These are phyloP conservation scores for Candida jianshihensis DNA, from an alignment of 805 yeast species.

Conservation along the genomic window DNA sequence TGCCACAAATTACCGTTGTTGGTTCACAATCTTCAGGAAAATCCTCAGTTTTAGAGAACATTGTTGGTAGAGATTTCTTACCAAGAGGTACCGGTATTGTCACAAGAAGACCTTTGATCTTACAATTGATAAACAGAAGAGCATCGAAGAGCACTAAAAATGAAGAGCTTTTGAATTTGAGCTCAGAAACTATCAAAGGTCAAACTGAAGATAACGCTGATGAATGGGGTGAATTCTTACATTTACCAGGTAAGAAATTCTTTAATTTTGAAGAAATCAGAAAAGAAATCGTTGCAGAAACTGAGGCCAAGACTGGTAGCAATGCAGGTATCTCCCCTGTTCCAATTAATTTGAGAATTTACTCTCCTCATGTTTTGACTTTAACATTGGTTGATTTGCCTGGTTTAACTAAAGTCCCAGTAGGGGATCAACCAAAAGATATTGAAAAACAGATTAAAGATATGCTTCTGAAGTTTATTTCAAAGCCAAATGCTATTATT, in stretches of 20 bases:
- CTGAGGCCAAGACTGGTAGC: conserved; percentile 74
- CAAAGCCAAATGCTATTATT: conserved; percentile 92
- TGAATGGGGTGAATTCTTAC: conserved; percentile 98
- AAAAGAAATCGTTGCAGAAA: conserved; percentile 85
- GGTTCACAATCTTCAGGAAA: conserved; percentile 90
- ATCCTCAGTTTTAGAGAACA: conserved; percentile 83
- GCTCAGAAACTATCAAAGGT: conserved; percentile 37
- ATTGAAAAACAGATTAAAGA: conserved; percentile 92
- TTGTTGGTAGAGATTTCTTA: conserved; percentile 84
- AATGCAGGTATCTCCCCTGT: conserved; percentile 86
- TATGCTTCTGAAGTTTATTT: conserved; percentile 85
- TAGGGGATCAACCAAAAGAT: conserved; percentile 97
- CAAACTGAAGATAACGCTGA: conserved; percentile 62
- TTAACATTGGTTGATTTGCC: conserved; percentile 94
- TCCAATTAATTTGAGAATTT: conserved; percentile 90
- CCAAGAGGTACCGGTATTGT: conserved; percentile 94
- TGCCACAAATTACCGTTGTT: conserved; percentile 92
- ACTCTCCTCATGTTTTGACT: conserved; percentile 89
- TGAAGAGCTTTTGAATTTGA: conserved; percentile 30
- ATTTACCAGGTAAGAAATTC: conserved; percentile 81
- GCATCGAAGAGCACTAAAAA: conserved; percentile 24
- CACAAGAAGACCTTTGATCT: conserved; percentile 79
- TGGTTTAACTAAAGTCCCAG: conserved; percentile 96
- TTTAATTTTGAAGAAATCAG: conserved; percentile 86
- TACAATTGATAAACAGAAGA: conserved; percentile 72